Base-by-base conservation (phyloP, 345 rosid species). In the Bruguiera sexangula region DNA sequence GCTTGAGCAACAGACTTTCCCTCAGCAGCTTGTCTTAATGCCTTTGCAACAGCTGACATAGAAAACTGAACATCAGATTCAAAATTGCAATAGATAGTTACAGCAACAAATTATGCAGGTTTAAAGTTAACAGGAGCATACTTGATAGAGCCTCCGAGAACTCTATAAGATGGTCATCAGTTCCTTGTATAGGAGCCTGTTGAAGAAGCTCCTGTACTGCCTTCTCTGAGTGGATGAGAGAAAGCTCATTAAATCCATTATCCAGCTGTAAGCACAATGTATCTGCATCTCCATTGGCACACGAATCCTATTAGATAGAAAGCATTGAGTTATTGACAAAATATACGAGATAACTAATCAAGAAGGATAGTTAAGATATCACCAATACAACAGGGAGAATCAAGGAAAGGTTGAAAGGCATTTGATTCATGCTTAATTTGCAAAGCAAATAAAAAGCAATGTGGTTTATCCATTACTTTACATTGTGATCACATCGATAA, bases 1-100 rank as follows among this genome's bases (percentile, higher is more conserved):
- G 96, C 96, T 85, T 96, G 98, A 66, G 98, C 98, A 77, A 88
- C 75, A 58, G 97, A 98, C 70, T 92, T 96, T 60, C 90, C 99
- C 82, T 96, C 99, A 60, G 99, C 96, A 80, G 97, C 96, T 72
- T 88, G 86, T 51, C 95, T 85, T 67, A 92, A 78, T 60, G 96
- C 87, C 86, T 92, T 92, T 8, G 96, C 98, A 85, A 96, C 99
- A 89, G 99, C 99, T 96, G 76, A 70, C 4, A 60, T 31, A 52
- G 31, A 66, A 65, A 63, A 63, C 50, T 21, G 62, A 10, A 37
- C 59, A n/a, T 65, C 59, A 72, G 62, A 43, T 36, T 48, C 56
- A 52, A 53, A 32, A 34, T 13, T 20, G 10, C 22, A 32, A 21
- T 24, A 65, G 20, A 66, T 50, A 63, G 15, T 65, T 57, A 54